Evolutionary conservation across 495 filamentous ascomycete genomes (phyloP).

Genomic region (Staphylotrichum longicolle): DNA sequence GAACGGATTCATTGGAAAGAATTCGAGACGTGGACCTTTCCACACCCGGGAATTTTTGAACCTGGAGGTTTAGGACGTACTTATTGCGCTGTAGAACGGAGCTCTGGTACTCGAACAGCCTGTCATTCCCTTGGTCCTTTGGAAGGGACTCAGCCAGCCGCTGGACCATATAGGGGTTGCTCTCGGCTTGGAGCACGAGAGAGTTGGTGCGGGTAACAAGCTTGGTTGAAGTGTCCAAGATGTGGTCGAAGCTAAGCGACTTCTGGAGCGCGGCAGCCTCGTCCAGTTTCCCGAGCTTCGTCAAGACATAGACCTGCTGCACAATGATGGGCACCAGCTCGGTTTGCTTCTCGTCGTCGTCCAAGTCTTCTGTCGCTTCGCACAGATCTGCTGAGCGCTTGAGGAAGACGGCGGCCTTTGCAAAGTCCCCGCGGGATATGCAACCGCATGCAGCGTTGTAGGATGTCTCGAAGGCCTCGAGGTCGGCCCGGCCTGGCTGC

Average conservation of each 20-base stretch:
- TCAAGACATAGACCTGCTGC: conserved; percentile 80
- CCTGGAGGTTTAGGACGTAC: conserved; percentile 70
- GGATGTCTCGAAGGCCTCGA: conserved; percentile 88
- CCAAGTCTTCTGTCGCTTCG: conserved; percentile 75
- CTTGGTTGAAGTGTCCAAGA: conserved; percentile 73
- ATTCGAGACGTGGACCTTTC: conserved; percentile 60
- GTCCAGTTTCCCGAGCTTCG: conserved; percentile 65
- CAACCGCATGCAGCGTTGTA: conserved; percentile 90
- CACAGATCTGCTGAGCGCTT: conserved; percentile 86
- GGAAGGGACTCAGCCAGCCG: conserved; percentile 61
- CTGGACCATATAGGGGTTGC: conserved; percentile 78
- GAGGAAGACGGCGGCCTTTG: conserved; percentile 71
- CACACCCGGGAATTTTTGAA: conserved; percentile 73
- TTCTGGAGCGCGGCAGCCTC: conserved; percentile 68
- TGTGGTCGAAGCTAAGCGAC: conserved; percentile 53
- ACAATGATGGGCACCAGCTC: conserved; percentile 84
- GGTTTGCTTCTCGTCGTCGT: conserved; percentile 75
- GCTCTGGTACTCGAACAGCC: conserved; percentile 74
- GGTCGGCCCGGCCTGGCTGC: conserved; percentile 66
- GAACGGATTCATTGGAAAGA: conserved; percentile 48
- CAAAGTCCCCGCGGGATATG: conserved; percentile 75
- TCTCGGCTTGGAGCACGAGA: conserved; percentile 55
- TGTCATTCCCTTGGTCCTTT: conserved; percentile 60
- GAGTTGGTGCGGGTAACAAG: conserved; percentile 78
- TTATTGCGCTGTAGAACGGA: conserved; percentile 65